Percentiles rank a stretch among this genome's conserved stretches.
These are phyloP conservation scores for Coemansia asiatica DNA, from an alignment of 192 early-diverging fungal genomes.

Conservation along the genomic window DNA sequence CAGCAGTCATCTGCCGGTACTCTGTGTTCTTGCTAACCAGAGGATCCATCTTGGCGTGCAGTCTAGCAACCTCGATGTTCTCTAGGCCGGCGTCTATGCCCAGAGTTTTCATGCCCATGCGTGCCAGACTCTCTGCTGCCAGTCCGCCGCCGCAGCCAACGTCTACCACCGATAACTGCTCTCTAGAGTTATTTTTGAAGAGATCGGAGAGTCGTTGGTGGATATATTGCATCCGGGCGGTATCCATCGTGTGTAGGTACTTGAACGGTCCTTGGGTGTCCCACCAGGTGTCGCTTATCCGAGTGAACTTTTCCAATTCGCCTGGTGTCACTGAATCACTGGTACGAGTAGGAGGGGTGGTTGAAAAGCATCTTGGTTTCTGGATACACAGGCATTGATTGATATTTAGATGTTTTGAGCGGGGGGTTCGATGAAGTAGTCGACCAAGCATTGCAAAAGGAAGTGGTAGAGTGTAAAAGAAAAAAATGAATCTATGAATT, in stretches of 20 bases:
- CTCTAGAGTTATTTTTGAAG: not conserved
- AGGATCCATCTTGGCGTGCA: slow-evolving; percentile 73
- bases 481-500: no score
- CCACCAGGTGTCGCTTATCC: slow-evolving; percentile 78
- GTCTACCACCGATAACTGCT: slow-evolving; percentile 65
- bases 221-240: slow-evolving; percentile 73
- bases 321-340: slow-evolving; percentile 14
- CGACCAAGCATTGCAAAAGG: no score
- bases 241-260: slow-evolving; percentile 80
- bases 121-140: slow-evolving; percentile 79
- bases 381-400: no score
- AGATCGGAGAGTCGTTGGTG: slow-evolving; percentile 53
- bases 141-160: slow-evolving; percentile 95
- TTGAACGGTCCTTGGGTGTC: slow-evolving; percentile 80
- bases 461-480: no score
- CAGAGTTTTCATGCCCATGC: slow-evolving; percentile 69
- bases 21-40: slow-evolving; percentile 58
- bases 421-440: no score
- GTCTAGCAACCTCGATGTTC: slow-evolving; percentile 76
- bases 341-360: not conserved
- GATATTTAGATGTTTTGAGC: no score
- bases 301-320: slow-evolving; percentile 32
- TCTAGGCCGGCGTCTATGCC: slow-evolving; percentile 87
- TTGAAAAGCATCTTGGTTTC: no score
- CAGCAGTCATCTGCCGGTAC: slow-evolving; percentile 39